Percentiles rank a stretch among this genome's conserved stretches.
These are phyloP conservation scores for Peniophora sp. DNA, from an alignment of 1,284 basidiomycete genomes.

Conservation along the genomic window DNA sequence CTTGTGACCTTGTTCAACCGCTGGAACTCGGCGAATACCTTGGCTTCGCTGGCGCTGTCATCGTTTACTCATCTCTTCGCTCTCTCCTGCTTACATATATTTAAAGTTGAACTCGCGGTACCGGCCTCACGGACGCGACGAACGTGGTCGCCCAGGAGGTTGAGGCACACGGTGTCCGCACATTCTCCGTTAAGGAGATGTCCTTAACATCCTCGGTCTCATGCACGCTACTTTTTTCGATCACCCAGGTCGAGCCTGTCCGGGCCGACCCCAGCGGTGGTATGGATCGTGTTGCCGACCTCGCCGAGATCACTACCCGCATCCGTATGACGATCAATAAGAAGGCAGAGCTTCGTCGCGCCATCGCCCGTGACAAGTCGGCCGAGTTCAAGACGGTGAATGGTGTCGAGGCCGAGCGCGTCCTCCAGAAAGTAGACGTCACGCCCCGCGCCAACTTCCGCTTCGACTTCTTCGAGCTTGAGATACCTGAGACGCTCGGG, in stretches of 20 bases:
- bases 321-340: conserved; percentile 75
- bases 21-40: conserved; percentile 97
- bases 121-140: conserved; percentile 95
- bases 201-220: conserved; percentile 96
- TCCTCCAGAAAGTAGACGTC: conserved; percentile 89
- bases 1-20: conserved; percentile 97
- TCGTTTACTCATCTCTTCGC: conserved; percentile 56
- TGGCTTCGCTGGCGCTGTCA: conserved; percentile 95
- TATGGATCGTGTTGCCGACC: conserved; percentile 93
- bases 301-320: conserved; percentile 85
- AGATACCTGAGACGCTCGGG: conserved; percentile 55
- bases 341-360: conserved; percentile 88
- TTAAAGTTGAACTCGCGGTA: conserved; percentile 88
- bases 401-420: conserved; percentile 87
- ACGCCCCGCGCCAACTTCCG: conserved; percentile 97
- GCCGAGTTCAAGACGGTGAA: conserved; percentile 92
- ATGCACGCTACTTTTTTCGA: conserved; percentile 99
- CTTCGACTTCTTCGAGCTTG: conserved; percentile 85
- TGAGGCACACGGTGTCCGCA: conserved; percentile 90
- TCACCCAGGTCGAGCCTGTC: conserved; percentile 99
- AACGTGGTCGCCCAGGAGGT: conserved; percentile 94
- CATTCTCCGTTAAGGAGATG: conserved; percentile 99
- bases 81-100: conserved; percentile 11
- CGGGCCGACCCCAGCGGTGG: conserved; percentile 98
- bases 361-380: conserved; percentile 89